Base-by-base conservation (phyloP, 495 filamentous ascomycete genomes). In the Bacidia rubella region DNA sequence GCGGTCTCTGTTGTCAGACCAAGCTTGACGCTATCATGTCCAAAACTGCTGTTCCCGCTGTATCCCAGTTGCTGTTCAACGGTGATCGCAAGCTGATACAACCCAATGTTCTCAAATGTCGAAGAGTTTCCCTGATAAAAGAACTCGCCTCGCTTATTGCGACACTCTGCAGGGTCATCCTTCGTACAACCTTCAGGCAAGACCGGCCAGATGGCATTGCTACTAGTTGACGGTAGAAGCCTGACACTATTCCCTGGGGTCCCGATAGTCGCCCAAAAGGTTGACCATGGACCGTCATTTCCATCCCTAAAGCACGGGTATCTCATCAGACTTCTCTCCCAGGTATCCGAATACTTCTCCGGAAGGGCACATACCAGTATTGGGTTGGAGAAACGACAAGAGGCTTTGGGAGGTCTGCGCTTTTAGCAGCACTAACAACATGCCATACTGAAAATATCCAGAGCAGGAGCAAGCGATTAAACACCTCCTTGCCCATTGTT, bases 201-300 rank as follows among this genome's bases (percentile, higher is more conserved):
- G 11, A 71, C 58, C 0, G 57, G 60, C 65, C 65, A 67, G 15
- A 60, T 59, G n/a, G 54, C 32, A 21, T 60, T 56, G 7, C 53
- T 52, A 11, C 57, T 53, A 9, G 68, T 69, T 11, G 64, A 65
- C 45, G 60, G 40, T 10, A 69, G 50, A 22, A 68, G 54, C 45
- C 57, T 58, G 11, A 70, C 50, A 17, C 40, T 44, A 49, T 70
- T 65, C 17, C 62, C 43, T 2, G 68, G 68, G 2, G 59, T 68
- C 19, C 68, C 68, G 20, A 71, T 51, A 24, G 60, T 60, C 1
- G 68, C 7, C 2, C 39, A 56, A 55, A 70, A 71, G 1, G 63
- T 60, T 2, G 68, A 69, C 68, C 68, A 71, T 4, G 57, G 55
- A 2, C 68, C 67, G 49, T 68, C 67, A 27, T 68, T 66, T 35